Percentiles rank a stretch among this genome's conserved stretches.
phyloP scores from a whole-genome alignment of 1,284 basidiomycete species.

The Trametes sp. region DNA sequence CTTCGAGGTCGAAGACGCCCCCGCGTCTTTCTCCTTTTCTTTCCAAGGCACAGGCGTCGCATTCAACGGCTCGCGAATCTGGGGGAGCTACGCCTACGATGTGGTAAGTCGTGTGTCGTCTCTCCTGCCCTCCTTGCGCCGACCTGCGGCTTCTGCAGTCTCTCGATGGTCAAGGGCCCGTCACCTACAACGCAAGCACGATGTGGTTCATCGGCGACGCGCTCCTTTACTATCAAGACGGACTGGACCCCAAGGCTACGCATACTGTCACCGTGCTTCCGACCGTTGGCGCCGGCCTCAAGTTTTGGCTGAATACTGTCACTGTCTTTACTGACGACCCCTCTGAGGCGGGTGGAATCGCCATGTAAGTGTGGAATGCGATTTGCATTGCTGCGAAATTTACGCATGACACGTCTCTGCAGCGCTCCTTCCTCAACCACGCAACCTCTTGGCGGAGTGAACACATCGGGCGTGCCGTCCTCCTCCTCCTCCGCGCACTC shows the following conservation, averaged over 20 bases:
- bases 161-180: slow-evolving; percentile 37
- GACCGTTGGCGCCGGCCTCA: slow-evolving; percentile 25
- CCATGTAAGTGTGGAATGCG: background rate
- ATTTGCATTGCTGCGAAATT: background rate
- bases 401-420: background rate
- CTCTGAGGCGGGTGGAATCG: slow-evolving; percentile 6
- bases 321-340: slow-evolving; percentile 23
- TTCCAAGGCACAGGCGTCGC: slow-evolving; percentile 40
- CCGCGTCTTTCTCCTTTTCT: slow-evolving; percentile 39
- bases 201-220: slow-evolving; percentile 44
- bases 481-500: background rate
- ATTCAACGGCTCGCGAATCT: slow-evolving; percentile 38
- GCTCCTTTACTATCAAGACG: slow-evolving; percentile 44
- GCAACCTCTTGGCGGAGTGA: background rate
- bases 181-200: slow-evolving; percentile 42
- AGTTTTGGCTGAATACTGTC: slow-evolving; percentile 33
- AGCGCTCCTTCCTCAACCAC: background rate
- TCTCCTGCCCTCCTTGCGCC: background rate
- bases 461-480: background rate
- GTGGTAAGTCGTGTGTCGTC: slow-evolving; percentile 33
- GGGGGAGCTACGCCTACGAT: slow-evolving; percentile 38
- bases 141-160: background rate
- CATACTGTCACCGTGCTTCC: slow-evolving; percentile 42
- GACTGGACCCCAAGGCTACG: slow-evolving; percentile 41
- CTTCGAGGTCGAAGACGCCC: slow-evolving; percentile 34